Evolutionary conservation across 305 asterid genomes (phyloP).

Genomic region (Fraxinus angustifolia): DNA sequence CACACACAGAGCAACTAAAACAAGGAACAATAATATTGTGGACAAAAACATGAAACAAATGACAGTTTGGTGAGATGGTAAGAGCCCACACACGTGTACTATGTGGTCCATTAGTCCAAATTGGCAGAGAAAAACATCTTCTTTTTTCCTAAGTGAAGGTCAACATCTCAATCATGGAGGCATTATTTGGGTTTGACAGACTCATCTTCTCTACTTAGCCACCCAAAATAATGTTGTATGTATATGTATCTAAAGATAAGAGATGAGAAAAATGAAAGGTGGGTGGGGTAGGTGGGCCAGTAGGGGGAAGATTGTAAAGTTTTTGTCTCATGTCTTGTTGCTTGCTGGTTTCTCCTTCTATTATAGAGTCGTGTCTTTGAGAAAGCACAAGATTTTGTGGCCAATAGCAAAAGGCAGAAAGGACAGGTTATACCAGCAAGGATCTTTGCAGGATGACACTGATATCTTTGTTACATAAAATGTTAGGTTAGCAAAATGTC

Average conservation of each 20-base stretch:
- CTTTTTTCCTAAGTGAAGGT: slow-evolving; percentile 43
- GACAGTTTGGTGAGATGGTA: slow-evolving; percentile 26
- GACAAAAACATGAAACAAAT: background rate
- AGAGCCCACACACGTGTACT: slow-evolving; percentile 51
- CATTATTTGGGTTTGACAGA: slow-evolving; percentile 56
- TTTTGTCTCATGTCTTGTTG: slow-evolving; percentile 58
- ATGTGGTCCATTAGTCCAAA: slow-evolving; percentile 37
- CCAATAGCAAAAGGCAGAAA: slow-evolving; percentile 29
- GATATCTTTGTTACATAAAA: slow-evolving; percentile 33
- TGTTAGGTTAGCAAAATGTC: background rate
- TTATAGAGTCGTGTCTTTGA: background rate
- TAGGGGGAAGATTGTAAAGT: slow-evolving; percentile 26
- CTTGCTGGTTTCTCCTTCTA: slow-evolving; percentile 36
- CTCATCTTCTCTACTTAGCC: slow-evolving; percentile 43
- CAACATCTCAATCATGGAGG: slow-evolving; percentile 68
- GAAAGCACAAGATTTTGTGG: slow-evolving; percentile 31
- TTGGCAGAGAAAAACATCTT: background rate
- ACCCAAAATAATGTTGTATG: slow-evolving; percentile 23
- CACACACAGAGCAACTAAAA: background rate
- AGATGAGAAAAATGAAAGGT: background rate
- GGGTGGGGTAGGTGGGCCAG: background rate
- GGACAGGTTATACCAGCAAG: slow-evolving; percentile 26
- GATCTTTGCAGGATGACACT: slow-evolving; percentile 34
- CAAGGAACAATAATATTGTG: background rate
- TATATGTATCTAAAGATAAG: background rate